Evolutionary conservation across 2,329 filamentous ascomycete species (phyloP).

Genomic region (Xenoacremonium recifei): DNA sequence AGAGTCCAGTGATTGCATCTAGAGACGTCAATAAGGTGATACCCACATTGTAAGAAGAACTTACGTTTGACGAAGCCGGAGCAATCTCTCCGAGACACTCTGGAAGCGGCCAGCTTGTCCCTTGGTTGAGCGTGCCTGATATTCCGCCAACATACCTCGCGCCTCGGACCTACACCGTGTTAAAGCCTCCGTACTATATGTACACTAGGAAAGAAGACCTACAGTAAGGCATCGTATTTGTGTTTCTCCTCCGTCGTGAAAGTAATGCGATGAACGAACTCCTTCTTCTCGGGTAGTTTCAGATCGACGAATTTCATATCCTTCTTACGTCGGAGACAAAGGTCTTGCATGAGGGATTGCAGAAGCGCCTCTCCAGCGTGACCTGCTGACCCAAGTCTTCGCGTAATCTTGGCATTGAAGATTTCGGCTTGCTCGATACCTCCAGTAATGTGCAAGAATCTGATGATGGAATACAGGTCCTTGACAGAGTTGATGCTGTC

Average conservation of each 20-base stretch:
- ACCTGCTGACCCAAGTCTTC: conserved; percentile 61
- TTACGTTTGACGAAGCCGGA: conserved; percentile 75
- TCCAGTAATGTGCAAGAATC: conserved; percentile 73
- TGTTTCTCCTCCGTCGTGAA: conserved; percentile 72
- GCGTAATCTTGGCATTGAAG: conserved; percentile 64
- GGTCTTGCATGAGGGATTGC: conserved; percentile 74
- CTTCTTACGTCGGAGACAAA: conserved; percentile 80
- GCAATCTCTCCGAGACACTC: conserved; percentile 74
- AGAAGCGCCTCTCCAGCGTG: conserved; percentile 61
- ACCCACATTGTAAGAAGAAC: too few species aligned
- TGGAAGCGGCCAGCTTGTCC: conserved; percentile 61
- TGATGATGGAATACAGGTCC: conserved; percentile 77
- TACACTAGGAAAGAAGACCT: conserved; percentile 37
- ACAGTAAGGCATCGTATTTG: conserved; percentile 74
- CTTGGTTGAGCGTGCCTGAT: conserved; percentile 44
- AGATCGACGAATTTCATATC: conserved; percentile 87
- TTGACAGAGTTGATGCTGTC: conserved; percentile 72
- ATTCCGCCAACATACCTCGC: conserved; percentile 65
- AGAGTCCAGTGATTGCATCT: conserved; percentile 86
- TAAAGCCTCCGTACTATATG: not conserved
- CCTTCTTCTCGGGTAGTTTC: conserved; percentile 72
- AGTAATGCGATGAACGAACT: conserved; percentile 73
- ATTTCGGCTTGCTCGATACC: conserved; percentile 71
- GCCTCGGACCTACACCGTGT: conserved; percentile 60
- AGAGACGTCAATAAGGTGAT: too few species aligned